Percentiles rank a stretch among this genome's conserved stretches.
Evolutionary conservation across 1,284 basidiomycete species (phyloP).

Genomic region (Leccinum fallax): DNA sequence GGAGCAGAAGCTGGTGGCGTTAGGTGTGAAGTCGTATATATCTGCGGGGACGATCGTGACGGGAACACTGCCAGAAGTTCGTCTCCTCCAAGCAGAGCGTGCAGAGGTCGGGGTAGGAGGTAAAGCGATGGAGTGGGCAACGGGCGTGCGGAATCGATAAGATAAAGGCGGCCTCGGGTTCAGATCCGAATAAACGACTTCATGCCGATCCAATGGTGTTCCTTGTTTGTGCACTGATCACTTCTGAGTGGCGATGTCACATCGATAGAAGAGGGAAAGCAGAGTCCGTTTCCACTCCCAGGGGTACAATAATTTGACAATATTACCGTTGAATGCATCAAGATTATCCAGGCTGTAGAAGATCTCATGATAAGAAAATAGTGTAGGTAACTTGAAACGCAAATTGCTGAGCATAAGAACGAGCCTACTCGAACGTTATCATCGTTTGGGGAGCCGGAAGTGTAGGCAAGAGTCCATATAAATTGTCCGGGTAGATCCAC

Average conservation of each 20-base stretch:
- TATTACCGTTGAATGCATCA: background rate
- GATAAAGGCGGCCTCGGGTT: background rate
- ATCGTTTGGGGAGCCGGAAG: background rate
- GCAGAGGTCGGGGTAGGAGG: background rate
- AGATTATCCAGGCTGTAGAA: background rate
- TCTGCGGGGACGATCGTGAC: background rate
- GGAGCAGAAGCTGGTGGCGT: background rate
- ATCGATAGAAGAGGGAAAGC: background rate
- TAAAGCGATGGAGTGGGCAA: background rate
- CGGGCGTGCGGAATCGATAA: background rate
- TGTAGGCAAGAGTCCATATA: background rate
- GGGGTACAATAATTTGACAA: background rate
- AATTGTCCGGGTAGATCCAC: background rate
- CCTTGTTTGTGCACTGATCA: background rate
- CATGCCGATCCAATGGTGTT: background rate
- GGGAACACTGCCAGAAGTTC: background rate
- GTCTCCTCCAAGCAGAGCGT: background rate
- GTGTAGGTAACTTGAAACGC: background rate
- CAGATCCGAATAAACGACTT: background rate
- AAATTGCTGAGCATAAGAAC: background rate
- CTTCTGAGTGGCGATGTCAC: background rate
- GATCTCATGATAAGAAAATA: background rate
- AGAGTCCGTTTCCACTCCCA: background rate
- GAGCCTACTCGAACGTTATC: background rate
- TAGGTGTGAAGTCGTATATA: background rate